A percentile compares a stretch with the other conserved stretches of the same genome.
Evolutionary conservation across 202 grass and related monocot genomes (phyloP).

Genomic region (Musa balbisiana): DNA sequence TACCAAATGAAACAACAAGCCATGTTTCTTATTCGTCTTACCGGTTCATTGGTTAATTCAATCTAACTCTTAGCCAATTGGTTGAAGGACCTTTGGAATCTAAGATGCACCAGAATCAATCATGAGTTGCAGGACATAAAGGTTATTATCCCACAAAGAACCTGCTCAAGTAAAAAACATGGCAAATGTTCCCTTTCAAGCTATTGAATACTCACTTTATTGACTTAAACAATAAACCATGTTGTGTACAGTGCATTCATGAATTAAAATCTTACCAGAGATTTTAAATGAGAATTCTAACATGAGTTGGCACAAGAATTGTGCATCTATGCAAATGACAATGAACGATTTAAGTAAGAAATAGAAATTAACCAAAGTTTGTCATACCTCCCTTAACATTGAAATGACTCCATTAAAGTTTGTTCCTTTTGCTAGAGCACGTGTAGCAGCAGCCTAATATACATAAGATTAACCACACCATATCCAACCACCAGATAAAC

Average conservation of each 20-base stretch:
- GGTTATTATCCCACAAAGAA: neutral
- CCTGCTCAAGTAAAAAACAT: no score
- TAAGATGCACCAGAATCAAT: neutral
- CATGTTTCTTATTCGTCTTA: no score
- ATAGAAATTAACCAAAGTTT: neutral
- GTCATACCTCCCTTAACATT: constrained; percentile 60
- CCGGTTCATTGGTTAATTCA: neutral
- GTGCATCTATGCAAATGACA: neutral
- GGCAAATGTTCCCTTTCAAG: no score
- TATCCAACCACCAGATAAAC: constrained; percentile 2
- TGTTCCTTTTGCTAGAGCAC: constrained; percentile 71
- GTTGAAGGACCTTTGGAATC: neutral
- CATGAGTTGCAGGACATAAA: neutral
- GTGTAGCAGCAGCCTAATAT: constrained; percentile 79
- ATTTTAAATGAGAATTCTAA: neutral
- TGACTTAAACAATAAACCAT: neutral
- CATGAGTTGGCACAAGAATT: neutral
- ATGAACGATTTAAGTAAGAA: neutral
- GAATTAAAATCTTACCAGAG: neutral
- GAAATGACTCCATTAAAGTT: constrained; percentile 89
- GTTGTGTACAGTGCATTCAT: neutral
- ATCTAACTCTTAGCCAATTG: neutral
- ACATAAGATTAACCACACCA: neutral
- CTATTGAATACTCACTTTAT: neutral
- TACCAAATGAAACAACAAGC: no score